Base-by-base conservation (phyloP, 352 stramenopile species). In the Phytopythium mirpurense region DNA sequence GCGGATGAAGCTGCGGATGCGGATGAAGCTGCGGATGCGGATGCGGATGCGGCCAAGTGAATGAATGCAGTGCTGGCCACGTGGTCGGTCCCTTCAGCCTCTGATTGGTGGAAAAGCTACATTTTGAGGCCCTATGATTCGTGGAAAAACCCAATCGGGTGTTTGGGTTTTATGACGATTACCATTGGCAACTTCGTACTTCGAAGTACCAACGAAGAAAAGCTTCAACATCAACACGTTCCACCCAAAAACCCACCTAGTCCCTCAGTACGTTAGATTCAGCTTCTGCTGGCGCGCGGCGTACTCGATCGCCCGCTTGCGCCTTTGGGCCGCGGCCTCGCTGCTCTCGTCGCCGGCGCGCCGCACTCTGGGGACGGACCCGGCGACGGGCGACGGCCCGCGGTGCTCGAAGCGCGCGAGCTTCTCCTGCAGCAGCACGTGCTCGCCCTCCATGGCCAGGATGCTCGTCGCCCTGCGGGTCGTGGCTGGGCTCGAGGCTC, bases 371-470 rank as follows among this genome's bases (percentile, higher is more conserved):
- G 32, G 45, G 23, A 84, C 78, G 24, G 63, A 52, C 32, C 62
- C 60, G 10, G 73, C 36, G 15, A 48, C 45, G 44, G 68, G 51
- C 36, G 57, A 43, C 32, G 66, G 60, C 2, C 56, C 56, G 45
- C 74, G 70, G 54, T 80, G 57, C 50, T 80, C 57, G 54, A 68
- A 85, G 4, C 56, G 54, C 9, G 57, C 42, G 44, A 85, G 24
- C 46, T 72, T 77, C 23, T 85, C 74, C 51, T 75, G 69, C 67
- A 85, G 71, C 8, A 85, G 56, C 40, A 85, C 61, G 37, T 85
- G 74, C 3, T 54, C 52, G 18, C 74, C 74, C 31, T 85, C 74
- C 26, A 54, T 70, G 16, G 67, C 67, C 36, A 85, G 58, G 51
- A 85, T 76, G 32, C 74, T 85, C 45, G 16, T 18, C 1, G 18